Evolutionary conservation across 352 stramenopile species (phyloP).

Genomic region (Blastocystis sp.): DNA sequence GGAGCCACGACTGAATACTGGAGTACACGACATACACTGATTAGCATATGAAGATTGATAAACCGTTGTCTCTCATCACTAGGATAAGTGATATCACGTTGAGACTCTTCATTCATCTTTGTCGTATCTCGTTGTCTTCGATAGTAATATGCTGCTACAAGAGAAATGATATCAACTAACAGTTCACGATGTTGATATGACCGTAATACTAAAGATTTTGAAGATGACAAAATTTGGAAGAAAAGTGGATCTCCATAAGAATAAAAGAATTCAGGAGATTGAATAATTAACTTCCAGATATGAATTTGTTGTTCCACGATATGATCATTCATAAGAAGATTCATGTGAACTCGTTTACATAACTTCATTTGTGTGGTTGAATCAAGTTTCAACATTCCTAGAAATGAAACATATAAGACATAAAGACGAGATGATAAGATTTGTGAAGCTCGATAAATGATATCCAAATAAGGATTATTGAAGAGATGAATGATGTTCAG

Average conservation of each 20-base stretch:
- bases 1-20: not conserved
- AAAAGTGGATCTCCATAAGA: constrained; percentile 15
- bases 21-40: not conserved
- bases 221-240: constrained; percentile 7
- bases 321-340: constrained; percentile 51
- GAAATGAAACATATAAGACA: not conserved
- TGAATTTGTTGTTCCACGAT: constrained; percentile 40
- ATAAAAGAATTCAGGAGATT: constrained; percentile 47
- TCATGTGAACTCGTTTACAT: not conserved
- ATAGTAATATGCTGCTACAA: not conserved
- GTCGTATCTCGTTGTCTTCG: not conserved
- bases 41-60: constrained; percentile 30
- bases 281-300: constrained; percentile 43
- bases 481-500: constrained; percentile 55
- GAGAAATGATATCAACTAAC: constrained; percentile 3
- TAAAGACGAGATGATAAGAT: not conserved
- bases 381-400: constrained; percentile 20
- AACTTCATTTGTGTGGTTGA: not conserved
- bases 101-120: not conserved
- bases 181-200: not conserved
- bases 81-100: not conserved
- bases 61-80: not conserved
- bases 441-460: constrained; percentile 5
- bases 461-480: not conserved
- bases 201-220: not conserved